A percentile compares a stretch with the other conserved stretches of the same genome.
Evolutionary conservation across 352 stramenopile genomes (phyloP).

Genomic region (Phytophthora pini): DNA sequence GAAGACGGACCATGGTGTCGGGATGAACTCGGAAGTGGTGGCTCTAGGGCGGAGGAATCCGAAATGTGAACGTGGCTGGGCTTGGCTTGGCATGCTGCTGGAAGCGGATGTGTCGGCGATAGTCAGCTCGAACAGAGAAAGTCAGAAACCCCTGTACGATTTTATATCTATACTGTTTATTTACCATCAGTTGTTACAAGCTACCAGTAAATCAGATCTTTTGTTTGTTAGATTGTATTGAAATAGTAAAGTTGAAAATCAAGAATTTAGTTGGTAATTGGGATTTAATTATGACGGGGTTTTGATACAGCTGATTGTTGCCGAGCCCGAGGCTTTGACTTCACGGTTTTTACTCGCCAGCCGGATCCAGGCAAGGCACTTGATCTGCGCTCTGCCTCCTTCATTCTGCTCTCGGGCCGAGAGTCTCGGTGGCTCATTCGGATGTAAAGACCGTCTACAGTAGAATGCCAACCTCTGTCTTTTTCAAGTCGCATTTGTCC

Average conservation of each 20-base stretch:
- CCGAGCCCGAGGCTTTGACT: slow-evolving; percentile 17
- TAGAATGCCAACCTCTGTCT: background rate
- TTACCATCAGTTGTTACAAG: too few species aligned
- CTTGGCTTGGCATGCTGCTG: slow-evolving; percentile 14
- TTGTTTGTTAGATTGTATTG: background rate
- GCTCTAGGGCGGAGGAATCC: slow-evolving; percentile 5
- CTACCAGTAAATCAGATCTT: background rate
- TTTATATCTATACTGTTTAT: background rate
- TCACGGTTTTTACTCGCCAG: slow-evolving; percentile 18
- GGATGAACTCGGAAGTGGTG: slow-evolving; percentile 6
- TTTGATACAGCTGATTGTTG: background rate
- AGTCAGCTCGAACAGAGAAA: slow-evolving; percentile 28
- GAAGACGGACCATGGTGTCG: slow-evolving; percentile 24
- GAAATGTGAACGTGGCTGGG: slow-evolving; percentile 4
- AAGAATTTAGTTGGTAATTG: too few species aligned
- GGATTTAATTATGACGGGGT: background rate
- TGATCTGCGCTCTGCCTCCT: slow-evolving; percentile 14
- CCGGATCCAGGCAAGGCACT: slow-evolving; percentile 14
- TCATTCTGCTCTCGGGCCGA: background rate
- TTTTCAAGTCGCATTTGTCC: background rate
- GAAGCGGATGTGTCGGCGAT: slow-evolving; percentile 17
- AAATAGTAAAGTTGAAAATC: background rate
- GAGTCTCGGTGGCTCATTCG: too few species aligned
- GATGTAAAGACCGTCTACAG: background rate
- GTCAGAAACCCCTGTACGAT: background rate